Percentiles rank a stretch among this genome's conserved stretches.
Evolutionary conservation across 805 yeast species (phyloP).

Genomic region (Wickerhamiella azymoides): DNA sequence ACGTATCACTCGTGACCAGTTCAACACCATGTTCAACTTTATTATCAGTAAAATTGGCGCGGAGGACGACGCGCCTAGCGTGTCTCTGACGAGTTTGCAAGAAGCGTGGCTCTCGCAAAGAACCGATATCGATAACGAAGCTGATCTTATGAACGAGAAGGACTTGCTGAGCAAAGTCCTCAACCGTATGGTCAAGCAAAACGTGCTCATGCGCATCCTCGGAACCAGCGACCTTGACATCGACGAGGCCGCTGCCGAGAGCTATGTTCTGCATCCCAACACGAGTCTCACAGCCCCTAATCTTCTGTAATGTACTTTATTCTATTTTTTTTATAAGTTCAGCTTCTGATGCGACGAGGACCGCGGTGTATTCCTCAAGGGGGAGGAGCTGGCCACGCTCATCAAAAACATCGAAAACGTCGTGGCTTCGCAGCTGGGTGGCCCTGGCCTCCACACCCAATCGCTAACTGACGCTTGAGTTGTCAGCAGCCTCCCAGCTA

Average conservation of each 20-base stretch:
- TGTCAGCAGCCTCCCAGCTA: too few relatives aligned
- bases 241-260: constrained; percentile 18
- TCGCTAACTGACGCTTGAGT: not conserved
- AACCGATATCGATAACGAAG: constrained; percentile 50
- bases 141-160: constrained; percentile 54
- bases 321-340: too few relatives aligned
- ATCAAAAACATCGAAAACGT: constrained; percentile 39
- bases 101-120: not conserved
- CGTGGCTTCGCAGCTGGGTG: constrained; percentile 4
- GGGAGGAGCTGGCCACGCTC: constrained; percentile 49
- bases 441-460: not conserved
- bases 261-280: constrained; percentile 26
- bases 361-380: constrained; percentile 73
- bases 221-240: constrained; percentile 29
- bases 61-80: constrained; percentile 36
- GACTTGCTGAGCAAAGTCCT: constrained; percentile 65
- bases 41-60: constrained; percentile 49
- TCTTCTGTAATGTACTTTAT: not conserved
- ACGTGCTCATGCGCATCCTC: constrained; percentile 58
- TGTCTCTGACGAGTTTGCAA: constrained; percentile 8
- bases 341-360: constrained; percentile 81
- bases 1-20: constrained; percentile 71
- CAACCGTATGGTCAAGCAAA: constrained; percentile 69
- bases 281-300: not conserved
- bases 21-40: constrained; percentile 68